phyloP scores from a whole-genome alignment of 345 rosid genomes.

The Capsella bursapastoris region DNA sequence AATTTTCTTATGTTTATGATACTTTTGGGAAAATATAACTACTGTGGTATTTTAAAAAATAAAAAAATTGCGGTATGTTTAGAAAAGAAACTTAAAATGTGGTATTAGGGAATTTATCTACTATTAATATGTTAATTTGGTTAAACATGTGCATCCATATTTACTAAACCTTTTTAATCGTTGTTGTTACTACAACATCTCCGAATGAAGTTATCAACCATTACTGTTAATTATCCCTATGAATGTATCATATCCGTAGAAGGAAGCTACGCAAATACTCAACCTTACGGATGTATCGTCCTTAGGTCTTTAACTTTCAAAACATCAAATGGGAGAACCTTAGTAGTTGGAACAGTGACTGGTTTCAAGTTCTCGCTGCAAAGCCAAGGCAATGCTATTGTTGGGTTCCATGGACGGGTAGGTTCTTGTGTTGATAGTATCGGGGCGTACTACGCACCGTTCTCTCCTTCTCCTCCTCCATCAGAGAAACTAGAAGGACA shows the following conservation, averaged over 20 bases:
- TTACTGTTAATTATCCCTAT: slow-evolving; percentile 2
- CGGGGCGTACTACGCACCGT: slow-evolving; percentile 18
- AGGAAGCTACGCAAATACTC: slow-evolving; percentile 12
- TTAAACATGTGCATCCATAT: background rate
- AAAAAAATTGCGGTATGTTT: too few relatives aligned
- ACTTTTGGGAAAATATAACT: too few relatives aligned
- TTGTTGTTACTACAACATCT: too few relatives aligned
- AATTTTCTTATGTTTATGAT: too few relatives aligned
- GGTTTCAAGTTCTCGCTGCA: slow-evolving; percentile 14
- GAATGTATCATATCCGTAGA: slow-evolving; percentile 31
- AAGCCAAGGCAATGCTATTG: slow-evolving; percentile 20
- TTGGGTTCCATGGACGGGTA: slow-evolving; percentile 42
- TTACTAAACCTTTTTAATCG: too few relatives aligned
- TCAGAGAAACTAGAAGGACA: slow-evolving; percentile 25
- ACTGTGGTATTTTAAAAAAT: too few relatives aligned
- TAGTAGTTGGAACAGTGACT: slow-evolving; percentile 8
- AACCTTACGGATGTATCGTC: background rate
- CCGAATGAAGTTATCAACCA: too few relatives aligned
- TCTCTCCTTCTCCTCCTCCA: background rate
- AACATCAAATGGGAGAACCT: slow-evolving; percentile 27
- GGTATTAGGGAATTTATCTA: background rate
- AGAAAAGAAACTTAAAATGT: too few relatives aligned
- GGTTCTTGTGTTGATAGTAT: slow-evolving; percentile 9
- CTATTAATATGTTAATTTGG: background rate
- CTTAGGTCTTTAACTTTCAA: slow-evolving; percentile 22